These are phyloP conservation scores for Eruca vesicaria DNA, from an alignment of 441 rosid genomes.

Conservation along the genomic window DNA sequence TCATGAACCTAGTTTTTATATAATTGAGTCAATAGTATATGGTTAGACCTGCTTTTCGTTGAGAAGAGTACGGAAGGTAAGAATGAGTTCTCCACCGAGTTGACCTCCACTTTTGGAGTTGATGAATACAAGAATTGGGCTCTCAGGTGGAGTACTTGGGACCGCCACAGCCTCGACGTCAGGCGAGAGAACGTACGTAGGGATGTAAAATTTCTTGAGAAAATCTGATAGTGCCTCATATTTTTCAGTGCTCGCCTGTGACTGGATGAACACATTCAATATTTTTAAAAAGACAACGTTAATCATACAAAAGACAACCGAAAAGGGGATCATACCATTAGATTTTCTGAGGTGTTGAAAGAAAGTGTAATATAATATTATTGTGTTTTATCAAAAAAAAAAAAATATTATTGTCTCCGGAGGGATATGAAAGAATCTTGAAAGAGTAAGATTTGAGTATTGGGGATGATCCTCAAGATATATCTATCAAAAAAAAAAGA, in stretches of 20 bases:
- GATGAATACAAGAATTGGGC: slow-evolving; percentile 68
- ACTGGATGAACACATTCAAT: slow-evolving; percentile 32
- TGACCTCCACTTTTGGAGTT: slow-evolving; percentile 91
- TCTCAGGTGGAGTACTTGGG: slow-evolving; percentile 37
- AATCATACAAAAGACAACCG: background rate
- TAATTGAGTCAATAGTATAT: background rate
- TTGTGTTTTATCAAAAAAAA: too few species aligned
- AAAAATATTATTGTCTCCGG: background rate
- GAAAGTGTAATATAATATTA: background rate
- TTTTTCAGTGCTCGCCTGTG: slow-evolving; percentile 40
- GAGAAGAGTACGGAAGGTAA: slow-evolving; percentile 57
- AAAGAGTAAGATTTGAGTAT: background rate
- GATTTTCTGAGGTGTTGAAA: background rate
- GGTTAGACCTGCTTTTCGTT: slow-evolving; percentile 23
- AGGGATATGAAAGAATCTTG: background rate
- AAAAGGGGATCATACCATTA: background rate
- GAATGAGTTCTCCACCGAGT: slow-evolving; percentile 70
- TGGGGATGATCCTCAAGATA: background rate
- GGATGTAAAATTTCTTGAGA: slow-evolving; percentile 52
- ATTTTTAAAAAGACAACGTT: background rate
- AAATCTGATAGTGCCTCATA: slow-evolving; percentile 28
- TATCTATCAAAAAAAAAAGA: too few species aligned
- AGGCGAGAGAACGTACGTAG: slow-evolving; percentile 48
- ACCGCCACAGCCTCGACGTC: slow-evolving; percentile 23
- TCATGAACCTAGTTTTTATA: background rate